Percentiles rank a stretch among this genome's conserved stretches.
Conservation (phyloP, 805 yeast species). For the Ogataea sp. region DNA sequence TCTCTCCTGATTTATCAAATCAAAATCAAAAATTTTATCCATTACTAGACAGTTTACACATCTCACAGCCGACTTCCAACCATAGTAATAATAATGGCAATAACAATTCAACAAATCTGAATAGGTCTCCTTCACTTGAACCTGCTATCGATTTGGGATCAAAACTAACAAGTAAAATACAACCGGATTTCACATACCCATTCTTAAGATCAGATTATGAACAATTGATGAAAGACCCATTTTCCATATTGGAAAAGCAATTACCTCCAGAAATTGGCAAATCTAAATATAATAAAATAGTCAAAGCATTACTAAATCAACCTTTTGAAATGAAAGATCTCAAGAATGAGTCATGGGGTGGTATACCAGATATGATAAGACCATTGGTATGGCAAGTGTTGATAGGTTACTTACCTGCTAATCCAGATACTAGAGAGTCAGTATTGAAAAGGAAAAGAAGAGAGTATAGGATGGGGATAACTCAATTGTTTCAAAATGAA, state of each 20-base stretch:
- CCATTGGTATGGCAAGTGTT: conserved; percentile 85
- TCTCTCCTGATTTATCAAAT: conserved; percentile 5
- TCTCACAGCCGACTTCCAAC: background rate
- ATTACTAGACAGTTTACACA: conserved; percentile 8
- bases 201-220: conserved; percentile 22
- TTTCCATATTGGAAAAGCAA: conserved; percentile 24
- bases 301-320: conserved; percentile 43
- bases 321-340: conserved; percentile 64
- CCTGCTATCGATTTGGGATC: too few relatives aligned
- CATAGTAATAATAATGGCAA: conserved; percentile 10
- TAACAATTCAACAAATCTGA: too few relatives aligned
- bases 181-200: conserved; percentile 9
- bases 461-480: conserved; percentile 74
- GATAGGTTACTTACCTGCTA: conserved; percentile 86
- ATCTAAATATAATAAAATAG: conserved; percentile 60
- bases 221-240: conserved; percentile 34
- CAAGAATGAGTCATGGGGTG: conserved; percentile 86
- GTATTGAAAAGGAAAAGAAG: conserved; percentile 73
- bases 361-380: conserved; percentile 75
- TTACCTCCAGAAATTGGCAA: conserved; percentile 26
- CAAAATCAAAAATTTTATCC: conserved; percentile 11
- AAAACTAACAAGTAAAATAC: background rate
- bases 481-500: conserved; percentile 48
- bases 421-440: conserved; percentile 61
- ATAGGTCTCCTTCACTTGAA: too few relatives aligned